Base-by-base conservation (phyloP, 2,329 filamentous ascomycete species). In the Gaeumannomyces tritici region DNA sequence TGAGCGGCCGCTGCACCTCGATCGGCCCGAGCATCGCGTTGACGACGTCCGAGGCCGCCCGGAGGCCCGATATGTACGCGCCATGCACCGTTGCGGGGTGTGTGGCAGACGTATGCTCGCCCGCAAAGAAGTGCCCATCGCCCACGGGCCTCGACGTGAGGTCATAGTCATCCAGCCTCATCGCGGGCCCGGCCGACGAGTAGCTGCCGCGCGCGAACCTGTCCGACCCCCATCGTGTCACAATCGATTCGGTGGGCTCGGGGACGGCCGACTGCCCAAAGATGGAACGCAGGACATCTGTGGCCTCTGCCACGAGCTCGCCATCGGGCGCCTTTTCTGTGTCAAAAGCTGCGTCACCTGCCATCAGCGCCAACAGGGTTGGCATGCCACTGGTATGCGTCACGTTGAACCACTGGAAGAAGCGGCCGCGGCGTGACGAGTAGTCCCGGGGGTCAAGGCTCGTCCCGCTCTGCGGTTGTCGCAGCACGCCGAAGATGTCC, bases 401-500 rank as follows among this genome's bases (percentile, higher is more conserved):
- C 62, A 92, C 91, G 69, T 99, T 98, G 84, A 96, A 98, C 84
- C 96, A 98, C 68, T 99, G 85, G 70, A 98, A 99, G 75, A 96
- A 96, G 28, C 93, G 88, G n/a, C 93, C 93, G 61, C 93, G 86
- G 65, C 86, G 87, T 4, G 83, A 79, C 6, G 86, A 80, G 70
- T 98, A 98, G 66, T 96, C 90, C 60, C 84, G 83, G 69, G 96
- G 91, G 57, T 87, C 80, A 62, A 93, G 81, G 70, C 91, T 96
- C 63, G 86, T 82, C 4, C 82, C 79, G 64, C 85, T 83, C 27
- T 82, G 78, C 3, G 93, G 87, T 67, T 91, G 87, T 63, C 93
- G 88, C 55, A 99, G 79, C 55, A 96, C 85, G 13, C 95, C 96
- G 73, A 99, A 97, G 74, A 99, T 98, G 73, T 99, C 92, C 66